phyloP scores from a whole-genome alignment of 225 moss, liverwort and hornwort genomes.

The Takakia lepidozioides region DNA sequence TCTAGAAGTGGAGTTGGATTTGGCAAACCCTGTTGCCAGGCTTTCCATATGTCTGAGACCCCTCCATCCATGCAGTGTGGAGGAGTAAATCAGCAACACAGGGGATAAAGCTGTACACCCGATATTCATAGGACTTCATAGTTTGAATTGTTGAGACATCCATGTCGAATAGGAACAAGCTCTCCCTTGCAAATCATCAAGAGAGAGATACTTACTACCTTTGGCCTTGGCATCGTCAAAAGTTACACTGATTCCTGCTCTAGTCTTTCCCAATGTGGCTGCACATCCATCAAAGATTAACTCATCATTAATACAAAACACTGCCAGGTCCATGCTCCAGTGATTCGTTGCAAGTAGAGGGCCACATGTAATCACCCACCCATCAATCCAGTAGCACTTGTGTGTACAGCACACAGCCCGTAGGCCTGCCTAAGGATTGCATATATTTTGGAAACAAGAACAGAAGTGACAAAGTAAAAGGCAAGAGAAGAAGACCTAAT shows the following conservation, averaged over 20 bases:
- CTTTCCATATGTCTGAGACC: background rate
- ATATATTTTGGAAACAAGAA: background rate
- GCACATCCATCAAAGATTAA: slow-evolving; percentile 5
- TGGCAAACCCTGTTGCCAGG: background rate
- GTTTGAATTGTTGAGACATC: no score
- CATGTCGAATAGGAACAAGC: background rate
- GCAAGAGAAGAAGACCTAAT: slow-evolving; percentile 25
- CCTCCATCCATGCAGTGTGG: background rate
- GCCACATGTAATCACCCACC: background rate
- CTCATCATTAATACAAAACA: background rate
- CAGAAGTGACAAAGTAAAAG: background rate
- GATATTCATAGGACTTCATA: no score
- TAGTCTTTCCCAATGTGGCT: slow-evolving; percentile 33
- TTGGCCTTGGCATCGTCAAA: slow-evolving; percentile 29
- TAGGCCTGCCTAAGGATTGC: no score
- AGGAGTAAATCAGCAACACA: background rate
- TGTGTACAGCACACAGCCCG: background rate
- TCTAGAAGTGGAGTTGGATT: background rate
- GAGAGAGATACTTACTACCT: slow-evolving; percentile 17
- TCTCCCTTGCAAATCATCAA: background rate
- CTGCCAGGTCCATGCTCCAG: background rate
- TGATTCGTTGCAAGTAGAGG: background rate
- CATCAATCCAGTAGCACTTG: background rate
- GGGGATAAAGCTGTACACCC: no score
- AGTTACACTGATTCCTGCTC: slow-evolving; percentile 44